Percentiles rank a stretch among this genome's conserved stretches.
phyloP scores from a whole-genome alignment of 2,329 filamentous ascomycete genomes.

The Taxawa tesnikishii region DNA sequence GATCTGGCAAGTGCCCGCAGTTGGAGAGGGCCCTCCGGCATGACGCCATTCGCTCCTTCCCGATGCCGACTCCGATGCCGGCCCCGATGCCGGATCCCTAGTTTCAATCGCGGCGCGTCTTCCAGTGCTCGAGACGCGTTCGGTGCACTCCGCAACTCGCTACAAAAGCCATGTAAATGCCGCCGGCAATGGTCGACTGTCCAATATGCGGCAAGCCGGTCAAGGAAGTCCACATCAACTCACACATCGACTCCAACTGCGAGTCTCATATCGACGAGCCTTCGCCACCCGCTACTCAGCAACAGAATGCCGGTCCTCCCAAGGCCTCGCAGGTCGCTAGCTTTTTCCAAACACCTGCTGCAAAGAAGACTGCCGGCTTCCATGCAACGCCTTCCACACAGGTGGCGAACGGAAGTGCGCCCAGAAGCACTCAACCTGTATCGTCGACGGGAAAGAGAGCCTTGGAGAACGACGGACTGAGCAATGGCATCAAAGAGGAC shows the following conservation, averaged over 20 bases:
- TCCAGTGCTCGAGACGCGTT: neutral
- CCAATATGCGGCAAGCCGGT: constrained; percentile 71
- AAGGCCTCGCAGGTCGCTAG: constrained; percentile 31
- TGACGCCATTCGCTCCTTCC: too few species aligned
- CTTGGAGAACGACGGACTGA: constrained; percentile 1
- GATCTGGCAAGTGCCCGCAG: too few species aligned
- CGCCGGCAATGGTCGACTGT: constrained; percentile 51
- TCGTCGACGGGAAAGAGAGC: constrained; percentile 2
- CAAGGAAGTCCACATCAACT: constrained; percentile 66
- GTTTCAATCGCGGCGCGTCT: constrained; percentile 2
- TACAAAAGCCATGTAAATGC: constrained; percentile 3
- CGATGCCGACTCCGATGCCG: too few species aligned
- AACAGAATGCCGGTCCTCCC: constrained; percentile 26
- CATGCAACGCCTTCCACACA: neutral
- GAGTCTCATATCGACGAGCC: constrained; percentile 50
- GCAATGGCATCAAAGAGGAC: constrained; percentile 1
- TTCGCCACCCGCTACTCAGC: constrained; percentile 22
- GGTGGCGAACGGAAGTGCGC: neutral
- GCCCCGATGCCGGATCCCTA: too few species aligned
- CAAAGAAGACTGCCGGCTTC: constrained; percentile 23
- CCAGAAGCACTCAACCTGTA: constrained; percentile 1
- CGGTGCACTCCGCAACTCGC: neutral
- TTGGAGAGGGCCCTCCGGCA: too few species aligned
- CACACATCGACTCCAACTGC: constrained; percentile 80
- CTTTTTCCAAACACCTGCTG: constrained; percentile 44